phyloP scores from a whole-genome alignment of 2,329 filamentous ascomycete genomes.

The Neonectria hederae region DNA sequence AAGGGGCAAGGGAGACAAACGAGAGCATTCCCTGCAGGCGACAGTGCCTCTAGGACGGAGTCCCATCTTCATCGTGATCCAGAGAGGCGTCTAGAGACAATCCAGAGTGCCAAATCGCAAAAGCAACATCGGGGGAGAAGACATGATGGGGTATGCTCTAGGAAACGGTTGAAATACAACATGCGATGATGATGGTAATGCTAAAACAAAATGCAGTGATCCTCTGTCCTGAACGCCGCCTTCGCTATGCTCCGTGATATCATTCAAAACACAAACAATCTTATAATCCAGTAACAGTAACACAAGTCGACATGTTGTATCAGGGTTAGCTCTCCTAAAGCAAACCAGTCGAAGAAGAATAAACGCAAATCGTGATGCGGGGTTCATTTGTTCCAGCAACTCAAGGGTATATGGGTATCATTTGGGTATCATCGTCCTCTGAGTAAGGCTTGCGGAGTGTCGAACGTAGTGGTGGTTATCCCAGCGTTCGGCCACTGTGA shows the following conservation, averaged over 20 bases:
- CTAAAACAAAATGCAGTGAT: conserved; percentile 37
- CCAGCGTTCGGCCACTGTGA: conserved; percentile 62
- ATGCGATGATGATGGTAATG: conserved; percentile 29
- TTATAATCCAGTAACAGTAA: conserved; percentile 22
- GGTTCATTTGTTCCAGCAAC: conserved; percentile 27
- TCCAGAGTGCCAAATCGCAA: conserved; percentile 8
- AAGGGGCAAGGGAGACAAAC: conserved; percentile 10
- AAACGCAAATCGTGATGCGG: conserved; percentile 35
- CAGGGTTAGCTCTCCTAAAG: conserved; percentile 28
- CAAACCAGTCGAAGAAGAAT: conserved; percentile 32
- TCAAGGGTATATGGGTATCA: conserved; percentile 44
- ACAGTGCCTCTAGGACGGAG: no score
- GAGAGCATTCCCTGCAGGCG: no score
- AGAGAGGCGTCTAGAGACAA: conserved; percentile 25
- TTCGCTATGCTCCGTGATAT: conserved; percentile 53
- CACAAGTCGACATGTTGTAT: conserved; percentile 12
- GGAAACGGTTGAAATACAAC: conserved; percentile 24
- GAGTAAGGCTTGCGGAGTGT: conserved; percentile 25
- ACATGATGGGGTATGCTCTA: conserved; percentile 25
- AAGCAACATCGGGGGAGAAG: conserved; percentile 5
- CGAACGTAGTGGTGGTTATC: conserved; percentile 44
- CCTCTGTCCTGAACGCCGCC: conserved; percentile 47
- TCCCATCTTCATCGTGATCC: conserved; percentile 19
- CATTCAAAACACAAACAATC: conserved; percentile 36
- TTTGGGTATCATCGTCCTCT: conserved; percentile 41